Base-by-base conservation (phyloP, 176 grass and related monocot genomes). In the Puccinellia tenuiflora region DNA sequence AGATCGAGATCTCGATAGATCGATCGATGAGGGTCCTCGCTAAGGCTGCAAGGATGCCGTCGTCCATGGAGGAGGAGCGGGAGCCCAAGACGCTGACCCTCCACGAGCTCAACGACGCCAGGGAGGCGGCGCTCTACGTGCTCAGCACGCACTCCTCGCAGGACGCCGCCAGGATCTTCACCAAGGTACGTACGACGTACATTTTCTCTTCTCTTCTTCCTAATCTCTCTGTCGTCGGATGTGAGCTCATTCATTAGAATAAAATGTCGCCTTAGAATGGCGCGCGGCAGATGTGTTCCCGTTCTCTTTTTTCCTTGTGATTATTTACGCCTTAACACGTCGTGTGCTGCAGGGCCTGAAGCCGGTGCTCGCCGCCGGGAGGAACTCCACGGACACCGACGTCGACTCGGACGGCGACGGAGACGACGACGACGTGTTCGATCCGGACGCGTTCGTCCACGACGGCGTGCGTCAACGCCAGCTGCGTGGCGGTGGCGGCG, bases 51-150 rank as follows among this genome's bases (percentile, higher is more conserved):
- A 73, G 24, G 70, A 20, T 50, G 70, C 0, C 43, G 0, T 73
- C 43, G n/a, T n/a, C n/a, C 26, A 6, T 73, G 43, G 70, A 43
- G 37, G 67, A 50, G 43, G n/a, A n/a, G n/a, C 43, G 70, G 15
- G 70, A 73, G 70, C 70, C 70, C 70, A 50, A 50, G 70, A 50
- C 70, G 42, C 70, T 73, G 15, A 31, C 70, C 70, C 70, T 73
- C 70, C 15, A 47, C 70, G 70, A 73, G 43, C 70, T 73, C 70
- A 73, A 73, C 1, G 20, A 50, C 26, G 70, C 70, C 0, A 9
- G 70, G 70, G 37, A 85, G 35, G 77, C 56, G 11, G 31, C 84
- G 79, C 48, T 81, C 3, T 20, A 81, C 62, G 62, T 81, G 31
- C 45, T 81, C 20, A 81, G 45, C 31, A 81, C 79, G 62, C 62